Base-by-base conservation (phyloP, 2,329 filamentous ascomycete genomes). In the Paecilomyces formosus region DNA sequence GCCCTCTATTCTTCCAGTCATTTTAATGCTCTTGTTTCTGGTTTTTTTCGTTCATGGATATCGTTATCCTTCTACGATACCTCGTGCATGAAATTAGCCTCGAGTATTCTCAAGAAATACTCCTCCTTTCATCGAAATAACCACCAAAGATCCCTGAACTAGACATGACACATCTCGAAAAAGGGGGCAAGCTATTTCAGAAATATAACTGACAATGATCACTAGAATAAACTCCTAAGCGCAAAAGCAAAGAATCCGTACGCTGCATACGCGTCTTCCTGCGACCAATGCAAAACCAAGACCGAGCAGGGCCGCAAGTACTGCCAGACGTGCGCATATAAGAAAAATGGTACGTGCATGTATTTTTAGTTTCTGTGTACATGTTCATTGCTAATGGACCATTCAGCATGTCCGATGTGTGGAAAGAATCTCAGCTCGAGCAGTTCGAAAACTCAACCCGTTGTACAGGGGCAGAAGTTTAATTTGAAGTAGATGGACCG, bases 201-300 rank as follows among this genome's bases (percentile, higher is more conserved):
- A 6, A 18, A 28, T 22, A 39, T 58, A 21, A 52, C 49, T 31
- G 55, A 55, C 54, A 26, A 1, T 35, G 15, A 9, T 11, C n/a
- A 56, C 8, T 58, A 85, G 84, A 87, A 82, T 72, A 88, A 88
- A 70, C 77, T 87, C 3, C 74, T 87, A 31, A 87, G 84, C 58
- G 83, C 85, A 63, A 79, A 81, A 53, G 85, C 85, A 31, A 85
- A 86, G 72, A 87, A 88, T 62, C 85, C 85, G 0, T 88, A 86
- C 64, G 84, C 84, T 2, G 79, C 83, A 57, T 87, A 87, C 68
- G 79, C 84, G 9, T 85, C 82, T 65, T 80, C 81, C 0, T 88
- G 85, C 65, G 78, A 79, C 8, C 79, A 78, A 45, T 88, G 85
- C 78, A 87, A 85, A 70, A 82, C 81, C 28, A 87, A 86, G 69